Evolutionary conservation across 495 filamentous ascomycete species (phyloP).

Genomic region (Xylaria grammica): DNA sequence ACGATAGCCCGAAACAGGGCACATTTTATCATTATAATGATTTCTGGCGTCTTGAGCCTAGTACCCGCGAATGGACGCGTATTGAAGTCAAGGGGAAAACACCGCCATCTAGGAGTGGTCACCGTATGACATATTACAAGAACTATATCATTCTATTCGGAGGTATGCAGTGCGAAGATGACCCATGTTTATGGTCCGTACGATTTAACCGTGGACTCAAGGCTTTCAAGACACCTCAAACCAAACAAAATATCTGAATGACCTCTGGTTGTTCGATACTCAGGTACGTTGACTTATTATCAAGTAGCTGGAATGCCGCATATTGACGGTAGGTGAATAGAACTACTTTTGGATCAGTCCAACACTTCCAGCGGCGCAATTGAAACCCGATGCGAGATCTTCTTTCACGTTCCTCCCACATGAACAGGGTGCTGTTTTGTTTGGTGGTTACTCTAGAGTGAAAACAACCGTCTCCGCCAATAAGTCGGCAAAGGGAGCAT

Average conservation of each 20-base stretch:
- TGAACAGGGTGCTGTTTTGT: constrained; percentile 84
- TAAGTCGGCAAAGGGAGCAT: constrained; percentile 64
- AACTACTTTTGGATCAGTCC: constrained; percentile 81
- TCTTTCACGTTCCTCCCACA: constrained; percentile 91
- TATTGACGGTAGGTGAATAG: constrained; percentile 47
- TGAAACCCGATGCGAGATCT: constrained; percentile 87
- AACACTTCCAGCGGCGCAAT: constrained; percentile 68
- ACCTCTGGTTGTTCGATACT: constrained; percentile 69
- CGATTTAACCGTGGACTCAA: constrained; percentile 74
- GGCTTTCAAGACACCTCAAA: constrained; percentile 96
- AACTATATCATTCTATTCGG: constrained; percentile 51
- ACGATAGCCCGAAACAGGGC: constrained; percentile 78
- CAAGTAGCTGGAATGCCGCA: constrained; percentile 51
- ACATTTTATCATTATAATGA: constrained; percentile 99
- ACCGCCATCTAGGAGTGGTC: constrained; percentile 88
- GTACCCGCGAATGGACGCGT: constrained; percentile 84
- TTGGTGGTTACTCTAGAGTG: constrained; percentile 90
- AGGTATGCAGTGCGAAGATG: constrained; percentile 26
- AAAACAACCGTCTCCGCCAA: constrained; percentile 67
- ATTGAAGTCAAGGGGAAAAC: constrained; percentile 86
- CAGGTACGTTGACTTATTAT: constrained; percentile 23
- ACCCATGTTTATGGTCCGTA: constrained; percentile 14
- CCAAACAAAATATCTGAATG: constrained; percentile 84
- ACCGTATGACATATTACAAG: constrained; percentile 95
- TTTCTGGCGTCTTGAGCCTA: constrained; percentile 90